A percentile compares a stretch with the other conserved stretches of the same genome.
These are phyloP conservation scores for Hypomyces rosellus DNA, from an alignment of 2,329 filamentous ascomycete species.

Conservation along the genomic window DNA sequence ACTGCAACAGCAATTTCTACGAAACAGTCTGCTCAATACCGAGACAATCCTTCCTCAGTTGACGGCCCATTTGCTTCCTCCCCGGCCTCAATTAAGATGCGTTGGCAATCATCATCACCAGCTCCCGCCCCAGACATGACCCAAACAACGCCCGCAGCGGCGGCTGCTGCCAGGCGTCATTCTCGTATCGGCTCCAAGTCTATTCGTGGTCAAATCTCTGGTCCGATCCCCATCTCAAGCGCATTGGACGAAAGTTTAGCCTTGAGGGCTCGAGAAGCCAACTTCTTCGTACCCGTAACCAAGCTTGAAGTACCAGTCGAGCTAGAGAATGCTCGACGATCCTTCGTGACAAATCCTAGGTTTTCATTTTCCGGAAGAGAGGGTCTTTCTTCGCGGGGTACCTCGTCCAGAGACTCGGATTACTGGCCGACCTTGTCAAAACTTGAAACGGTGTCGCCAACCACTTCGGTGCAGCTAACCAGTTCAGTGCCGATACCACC, in stretches of 20 bases:
- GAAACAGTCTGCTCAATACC: too few relatives aligned
- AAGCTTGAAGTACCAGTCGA: slow-evolving; percentile 1
- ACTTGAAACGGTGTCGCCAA: neutral
- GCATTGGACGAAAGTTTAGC: slow-evolving; percentile 48
- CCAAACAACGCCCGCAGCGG: slow-evolving; percentile 5
- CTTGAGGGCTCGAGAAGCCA: slow-evolving; percentile 21
- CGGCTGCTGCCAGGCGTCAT: slow-evolving; percentile 2
- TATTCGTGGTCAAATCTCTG: slow-evolving; percentile 55
- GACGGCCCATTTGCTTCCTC: neutral
- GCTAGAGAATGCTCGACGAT: neutral
- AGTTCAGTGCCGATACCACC: neutral
- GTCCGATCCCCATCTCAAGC: slow-evolving; percentile 50
- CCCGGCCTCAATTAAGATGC: neutral
- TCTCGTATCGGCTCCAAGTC: slow-evolving; percentile 25
- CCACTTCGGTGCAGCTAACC: neutral
- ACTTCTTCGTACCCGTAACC: neutral
- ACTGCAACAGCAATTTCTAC: too few relatives aligned
- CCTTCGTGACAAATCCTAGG: neutral
- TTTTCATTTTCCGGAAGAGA: too few relatives aligned
- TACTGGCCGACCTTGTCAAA: neutral
- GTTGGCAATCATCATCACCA: slow-evolving; percentile 1
- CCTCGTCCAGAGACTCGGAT: neutral
- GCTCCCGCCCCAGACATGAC: slow-evolving; percentile 1
- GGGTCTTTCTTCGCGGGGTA: too few relatives aligned
- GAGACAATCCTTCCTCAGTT: too few relatives aligned